phyloP scores from a whole-genome alignment of 352 stramenopile species.

The Globisporangium radiosum region DNA sequence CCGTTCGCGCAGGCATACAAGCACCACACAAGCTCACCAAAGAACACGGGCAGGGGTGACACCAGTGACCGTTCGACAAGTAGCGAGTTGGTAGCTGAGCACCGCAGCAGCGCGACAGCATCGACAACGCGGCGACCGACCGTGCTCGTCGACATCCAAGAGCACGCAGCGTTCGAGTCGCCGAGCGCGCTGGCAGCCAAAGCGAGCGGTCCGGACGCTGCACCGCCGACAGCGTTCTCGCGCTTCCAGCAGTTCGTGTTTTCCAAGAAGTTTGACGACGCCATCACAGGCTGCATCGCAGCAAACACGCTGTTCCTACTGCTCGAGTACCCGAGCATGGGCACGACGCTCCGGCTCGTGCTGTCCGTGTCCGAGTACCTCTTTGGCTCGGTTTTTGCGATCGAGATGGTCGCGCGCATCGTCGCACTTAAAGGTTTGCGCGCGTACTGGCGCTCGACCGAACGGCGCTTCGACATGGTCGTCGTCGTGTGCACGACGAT shows the following conservation, averaged over 20 bases:
- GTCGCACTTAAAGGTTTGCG: conserved; percentile 44
- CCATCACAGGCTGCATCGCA: conserved; percentile 61
- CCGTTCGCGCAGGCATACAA: conserved; percentile 17
- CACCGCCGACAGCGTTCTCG: not conserved
- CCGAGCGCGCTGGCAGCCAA: conserved; percentile 6
- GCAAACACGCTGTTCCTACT: conserved; percentile 63
- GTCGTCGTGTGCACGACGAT: conserved; percentile 60
- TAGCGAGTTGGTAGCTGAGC: not conserved
- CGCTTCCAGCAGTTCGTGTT: conserved; percentile 47
- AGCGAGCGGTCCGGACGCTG: not conserved
- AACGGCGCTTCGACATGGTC: conserved; percentile 65
- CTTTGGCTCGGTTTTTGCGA: conserved; percentile 53
- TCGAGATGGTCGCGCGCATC: conserved; percentile 60
- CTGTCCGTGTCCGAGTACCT: conserved; percentile 65
- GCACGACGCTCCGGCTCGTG: conserved; percentile 16
- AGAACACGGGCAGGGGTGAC: not conserved
- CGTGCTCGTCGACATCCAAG: conserved; percentile 16
- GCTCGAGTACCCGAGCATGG: conserved; percentile 64
- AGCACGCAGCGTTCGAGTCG: conserved; percentile 9
- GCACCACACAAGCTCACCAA: conserved; percentile 7
- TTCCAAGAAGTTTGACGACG: conserved; percentile 69
- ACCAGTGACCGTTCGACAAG: not conserved
- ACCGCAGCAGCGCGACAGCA: conserved; percentile 1
- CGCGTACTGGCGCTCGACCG: conserved; percentile 45
- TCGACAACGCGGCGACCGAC: not conserved